Conservation (phyloP, 345 rosid species). For the Clarkia xantiana region DNA sequence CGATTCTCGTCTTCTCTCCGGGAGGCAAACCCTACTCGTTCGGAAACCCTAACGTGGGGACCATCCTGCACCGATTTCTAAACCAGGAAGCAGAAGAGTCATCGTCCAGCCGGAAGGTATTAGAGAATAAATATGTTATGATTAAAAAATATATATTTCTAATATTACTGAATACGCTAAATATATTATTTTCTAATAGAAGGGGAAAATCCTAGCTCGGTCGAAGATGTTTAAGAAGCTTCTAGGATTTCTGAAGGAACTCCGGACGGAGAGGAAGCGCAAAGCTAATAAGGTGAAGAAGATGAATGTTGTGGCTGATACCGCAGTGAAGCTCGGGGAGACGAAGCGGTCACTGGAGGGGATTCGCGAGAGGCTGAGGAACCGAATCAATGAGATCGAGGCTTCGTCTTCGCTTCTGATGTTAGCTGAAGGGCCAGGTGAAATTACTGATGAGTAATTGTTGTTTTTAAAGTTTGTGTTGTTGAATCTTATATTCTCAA, state of each 20-base stretch:
- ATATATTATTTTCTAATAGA: too few species aligned
- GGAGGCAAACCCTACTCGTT: conserved; percentile 57
- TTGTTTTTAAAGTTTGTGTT: too few species aligned
- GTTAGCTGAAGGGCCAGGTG: conserved; percentile 5
- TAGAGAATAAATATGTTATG: too few species aligned
- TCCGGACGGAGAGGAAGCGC: conserved; percentile 21
- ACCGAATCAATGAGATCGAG: conserved; percentile 15
- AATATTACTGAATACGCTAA: too few species aligned
- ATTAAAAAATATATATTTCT: too few species aligned
- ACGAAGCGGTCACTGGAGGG: conserved; percentile 17
- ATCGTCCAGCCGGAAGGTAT: too few species aligned
- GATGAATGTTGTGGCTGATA: conserved; percentile 16
- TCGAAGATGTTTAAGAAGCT: conserved; percentile 5
- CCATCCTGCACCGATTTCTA: conserved; percentile 25
- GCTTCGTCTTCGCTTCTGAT: conserved; percentile 25
- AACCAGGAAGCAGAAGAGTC: conserved; percentile 7
- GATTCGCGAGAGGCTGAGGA: conserved; percentile 12
- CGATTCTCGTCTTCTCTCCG: conserved; percentile 53
- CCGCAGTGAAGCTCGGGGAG: conserved; percentile 11
- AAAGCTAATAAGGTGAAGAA: conserved; percentile 15
- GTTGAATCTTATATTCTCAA: too few species aligned
- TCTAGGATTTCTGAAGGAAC: conserved; percentile 11
- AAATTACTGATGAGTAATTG: neutral
- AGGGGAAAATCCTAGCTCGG: neutral
- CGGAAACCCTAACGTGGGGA: conserved; percentile 45